A percentile compares a stretch with the other conserved stretches of the same genome.
These are phyloP conservation scores for Cymbopogon citratus DNA, from an alignment of 176 grass and related monocot species.

Conservation along the genomic window DNA sequence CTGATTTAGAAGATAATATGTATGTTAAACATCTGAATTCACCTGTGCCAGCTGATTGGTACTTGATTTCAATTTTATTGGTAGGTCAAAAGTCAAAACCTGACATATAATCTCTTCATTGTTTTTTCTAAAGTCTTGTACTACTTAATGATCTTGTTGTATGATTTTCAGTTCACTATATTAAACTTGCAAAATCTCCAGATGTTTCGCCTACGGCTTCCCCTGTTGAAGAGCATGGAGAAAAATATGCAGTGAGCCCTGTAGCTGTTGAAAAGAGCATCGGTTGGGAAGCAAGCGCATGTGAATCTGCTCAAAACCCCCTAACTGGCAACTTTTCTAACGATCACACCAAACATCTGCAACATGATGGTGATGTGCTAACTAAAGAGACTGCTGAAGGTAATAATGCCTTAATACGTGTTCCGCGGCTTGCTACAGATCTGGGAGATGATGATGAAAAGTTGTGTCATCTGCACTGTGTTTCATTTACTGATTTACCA, in stretches of 20 bases:
- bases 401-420: too few relatives aligned
- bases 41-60: not conserved
- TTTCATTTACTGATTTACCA: not conserved
- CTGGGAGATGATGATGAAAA: not conserved
- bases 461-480: not conserved
- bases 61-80: not conserved
- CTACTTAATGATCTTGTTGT: not conserved
- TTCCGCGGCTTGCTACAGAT: too few relatives aligned
- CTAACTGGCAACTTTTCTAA: not conserved
- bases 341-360: not conserved
- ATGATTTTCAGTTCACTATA: not conserved
- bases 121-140: not conserved
- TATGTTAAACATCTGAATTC: not conserved
- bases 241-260: not conserved
- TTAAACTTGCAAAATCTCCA: not conserved
- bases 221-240: not conserved
- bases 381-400: not conserved
- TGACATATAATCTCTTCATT: not conserved
- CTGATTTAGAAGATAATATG: not conserved
- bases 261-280: not conserved
- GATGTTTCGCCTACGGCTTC: not conserved
- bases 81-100: not conserved
- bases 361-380: not conserved
- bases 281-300: not conserved
- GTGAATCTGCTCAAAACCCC: not conserved